A percentile compares a stretch with the other conserved stretches of the same genome.
Conservation (phyloP, 2,329 filamentous ascomycete species). For the Sporothrix curviconia region DNA sequence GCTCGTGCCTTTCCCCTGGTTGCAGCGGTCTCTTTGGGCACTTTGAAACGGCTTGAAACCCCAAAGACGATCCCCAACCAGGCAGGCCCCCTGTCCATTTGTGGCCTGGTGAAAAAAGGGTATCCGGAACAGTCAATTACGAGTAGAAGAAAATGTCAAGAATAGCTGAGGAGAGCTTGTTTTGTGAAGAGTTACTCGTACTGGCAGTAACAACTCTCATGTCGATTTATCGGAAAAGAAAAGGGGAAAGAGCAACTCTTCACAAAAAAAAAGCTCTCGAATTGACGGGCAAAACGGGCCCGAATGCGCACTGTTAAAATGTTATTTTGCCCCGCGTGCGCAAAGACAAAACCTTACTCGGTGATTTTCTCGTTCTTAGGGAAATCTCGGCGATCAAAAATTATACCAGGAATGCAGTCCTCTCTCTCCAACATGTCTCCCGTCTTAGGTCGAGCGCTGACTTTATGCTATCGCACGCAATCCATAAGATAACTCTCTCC, state of each 20-base stretch:
- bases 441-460: background rate
- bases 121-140: too few species aligned
- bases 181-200: too few species aligned
- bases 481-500: too few species aligned
- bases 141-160: background rate
- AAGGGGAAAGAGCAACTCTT: too few species aligned
- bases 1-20: background rate
- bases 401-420: background rate
- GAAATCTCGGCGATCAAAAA: background rate
- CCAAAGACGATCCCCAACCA: constrained; percentile 3
- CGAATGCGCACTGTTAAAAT: too few species aligned
- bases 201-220: background rate
- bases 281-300: too few species aligned
- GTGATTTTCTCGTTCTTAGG: background rate
- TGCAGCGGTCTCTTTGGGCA: background rate
- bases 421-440: background rate
- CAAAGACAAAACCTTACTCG: background rate
- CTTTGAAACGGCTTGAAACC: constrained; percentile 18
- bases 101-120: too few species aligned
- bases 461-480: background rate
- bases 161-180: background rate
- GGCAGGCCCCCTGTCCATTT: constrained; percentile 1
- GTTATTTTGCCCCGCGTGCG: too few species aligned
- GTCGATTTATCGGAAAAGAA: background rate
- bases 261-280: too few species aligned